Base-by-base conservation (phyloP, 768 basidiomycete genomes). In the Chalciporus sphaerocephalus region DNA sequence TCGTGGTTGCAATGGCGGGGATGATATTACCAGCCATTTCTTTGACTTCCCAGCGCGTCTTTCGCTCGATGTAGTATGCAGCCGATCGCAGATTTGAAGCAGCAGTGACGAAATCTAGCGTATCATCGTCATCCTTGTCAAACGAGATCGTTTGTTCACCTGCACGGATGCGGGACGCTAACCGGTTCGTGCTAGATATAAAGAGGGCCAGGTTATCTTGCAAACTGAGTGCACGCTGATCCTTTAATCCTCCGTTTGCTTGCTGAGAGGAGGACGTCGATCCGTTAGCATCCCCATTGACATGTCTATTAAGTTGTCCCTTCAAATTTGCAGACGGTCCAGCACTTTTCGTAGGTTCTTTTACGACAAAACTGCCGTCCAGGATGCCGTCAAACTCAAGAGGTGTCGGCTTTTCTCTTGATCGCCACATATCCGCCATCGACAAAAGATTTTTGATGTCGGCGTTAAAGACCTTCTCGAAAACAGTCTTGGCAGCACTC, bases 21-120 rank as follows among this genome's bases (percentile, higher is more conserved):
- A 98, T 99, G 58, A 99, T 98, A 67, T 99, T 99, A 9, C 96
- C 96, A 0, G 96, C 96, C 91, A 97, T 98, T 68, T 97, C 94
- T 79, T 99, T 99, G 40, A 99, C 84, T 62, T 97, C 87, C 90
- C 95, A 99, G 13, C 92, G 79, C 1, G 92, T 97, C 72, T 94
- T 93, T 4, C 74, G 75, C 6, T 79, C 77, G 28, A 99, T 99
- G 4, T 84, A 85, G 60, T 98, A 99, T 0, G 93, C 92, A 2
- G 79, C 79, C 0, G 92, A 90, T 1, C 96, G 83, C 37, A 99
- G 74, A 67, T 99, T 99, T 4, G 93, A 88, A 0, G 94, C 82
- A 6, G 94, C 90, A 0, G 93, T 91, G 18, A 98, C 96, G 58
- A 99, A 98, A 67, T 98, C 93, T 3, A 99, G 78, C 0, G 93